Percentiles rank a stretch among this genome's conserved stretches.
phyloP scores from a whole-genome alignment of 768 basidiomycete species.

The Boletus patriciae region DNA sequence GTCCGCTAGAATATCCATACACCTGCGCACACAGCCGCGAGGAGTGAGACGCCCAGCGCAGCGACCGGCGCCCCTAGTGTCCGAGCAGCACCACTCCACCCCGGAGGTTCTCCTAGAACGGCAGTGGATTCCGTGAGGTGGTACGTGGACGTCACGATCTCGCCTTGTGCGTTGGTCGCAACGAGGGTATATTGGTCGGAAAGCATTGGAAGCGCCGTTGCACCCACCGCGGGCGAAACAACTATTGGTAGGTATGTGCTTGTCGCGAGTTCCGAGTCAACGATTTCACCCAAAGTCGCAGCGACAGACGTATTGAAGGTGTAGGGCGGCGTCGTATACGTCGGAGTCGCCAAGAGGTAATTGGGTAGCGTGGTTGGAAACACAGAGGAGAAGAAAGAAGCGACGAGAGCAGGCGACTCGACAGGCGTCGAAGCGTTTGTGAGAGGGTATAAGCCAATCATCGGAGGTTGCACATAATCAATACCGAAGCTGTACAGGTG shows the following conservation, averaged over 20 bases:
- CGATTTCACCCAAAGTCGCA: conserved; percentile 54
- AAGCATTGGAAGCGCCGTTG: conserved; percentile 58
- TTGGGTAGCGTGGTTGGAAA: conserved; percentile 74
- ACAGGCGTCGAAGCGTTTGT: conserved; percentile 44
- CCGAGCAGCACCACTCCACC: conserved; percentile 40
- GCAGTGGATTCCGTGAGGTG: conserved; percentile 46
- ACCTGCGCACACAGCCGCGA: conserved; percentile 11
- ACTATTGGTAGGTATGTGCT: conserved; percentile 69
- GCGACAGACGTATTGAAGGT: conserved; percentile 66
- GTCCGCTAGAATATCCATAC: conserved; percentile 19
- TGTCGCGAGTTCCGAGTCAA: conserved; percentile 61
- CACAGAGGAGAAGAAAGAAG: conserved; percentile 55
- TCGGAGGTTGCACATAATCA: conserved; percentile 66
- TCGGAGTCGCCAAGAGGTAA: conserved; percentile 63
- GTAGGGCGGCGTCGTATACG: conserved; percentile 62
- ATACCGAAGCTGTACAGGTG: conserved; percentile 62
- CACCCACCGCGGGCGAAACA: conserved; percentile 42
- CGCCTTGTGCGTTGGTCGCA: conserved; percentile 55
- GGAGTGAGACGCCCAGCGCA: conserved; percentile 11
- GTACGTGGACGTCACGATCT: conserved; percentile 53
- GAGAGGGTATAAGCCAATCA: conserved; percentile 74
- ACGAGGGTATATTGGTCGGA: conserved; percentile 54
- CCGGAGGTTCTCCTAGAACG: conserved; percentile 64
- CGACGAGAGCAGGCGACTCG: conserved; percentile 43
- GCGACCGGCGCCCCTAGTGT: conserved; percentile 7